phyloP scores from a whole-genome alignment of 2,329 filamentous ascomycete genomes.

The Phialophora verrucosa region DNA sequence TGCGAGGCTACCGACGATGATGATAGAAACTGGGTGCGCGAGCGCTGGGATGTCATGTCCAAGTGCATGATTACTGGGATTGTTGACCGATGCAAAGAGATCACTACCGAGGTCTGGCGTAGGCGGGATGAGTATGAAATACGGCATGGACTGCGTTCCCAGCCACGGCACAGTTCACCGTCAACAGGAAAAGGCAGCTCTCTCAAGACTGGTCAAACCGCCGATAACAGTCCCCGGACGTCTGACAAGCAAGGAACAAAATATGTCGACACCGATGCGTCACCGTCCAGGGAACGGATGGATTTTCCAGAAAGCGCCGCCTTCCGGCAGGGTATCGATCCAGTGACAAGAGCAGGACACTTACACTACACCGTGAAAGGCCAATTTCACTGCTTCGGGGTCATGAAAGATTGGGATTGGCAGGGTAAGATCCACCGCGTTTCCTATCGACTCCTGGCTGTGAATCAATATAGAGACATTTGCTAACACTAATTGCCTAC shows the following conservation, averaged over 20 bases:
- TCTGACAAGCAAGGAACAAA: neutral
- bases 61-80: constrained; percentile 69
- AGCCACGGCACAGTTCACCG: neutral
- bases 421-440: constrained; percentile 59
- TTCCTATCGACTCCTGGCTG: neutral
- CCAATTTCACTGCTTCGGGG: constrained; percentile 69
- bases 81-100: constrained; percentile 67
- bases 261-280: neutral
- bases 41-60: constrained; percentile 66
- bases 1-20: constrained; percentile 66
- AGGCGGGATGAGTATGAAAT: constrained; percentile 61
- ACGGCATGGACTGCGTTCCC: neutral
- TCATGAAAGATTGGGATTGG: constrained; percentile 74
- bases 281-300: neutral
- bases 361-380: constrained; percentile 67
- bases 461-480: neutral
- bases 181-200: neutral
- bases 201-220: neutral
- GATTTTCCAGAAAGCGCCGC: constrained; percentile 25
- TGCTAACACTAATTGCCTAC: neutral
- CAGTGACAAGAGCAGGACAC: constrained; percentile 53
- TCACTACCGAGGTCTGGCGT: constrained; percentile 69
- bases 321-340: constrained; percentile 27
- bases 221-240: neutral
- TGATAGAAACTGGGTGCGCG: constrained; percentile 67